A percentile compares a stretch with the other conserved stretches of the same genome.
These are phyloP conservation scores for Vicia sativa DNA, from an alignment of 306 rosid species.

Conservation along the genomic window DNA sequence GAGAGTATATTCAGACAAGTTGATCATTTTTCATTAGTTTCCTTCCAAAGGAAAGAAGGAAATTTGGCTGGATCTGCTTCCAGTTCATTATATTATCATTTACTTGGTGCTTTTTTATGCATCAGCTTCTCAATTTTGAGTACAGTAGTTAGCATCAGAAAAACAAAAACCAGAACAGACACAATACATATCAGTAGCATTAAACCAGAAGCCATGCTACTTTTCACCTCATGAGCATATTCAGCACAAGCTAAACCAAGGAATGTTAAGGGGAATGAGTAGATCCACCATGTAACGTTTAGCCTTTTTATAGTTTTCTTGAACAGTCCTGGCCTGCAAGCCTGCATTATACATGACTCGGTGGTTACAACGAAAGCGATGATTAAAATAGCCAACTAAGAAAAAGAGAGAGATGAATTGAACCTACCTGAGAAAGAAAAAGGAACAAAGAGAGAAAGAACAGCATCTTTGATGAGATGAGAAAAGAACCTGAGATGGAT, in stretches of 20 bases:
- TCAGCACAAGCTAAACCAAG: slow-evolving; percentile 53
- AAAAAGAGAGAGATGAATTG: background rate
- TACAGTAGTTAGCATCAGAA: slow-evolving; percentile 47
- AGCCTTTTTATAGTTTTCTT: slow-evolving; percentile 56
- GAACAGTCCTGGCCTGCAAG: slow-evolving; percentile 56
- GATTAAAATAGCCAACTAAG: background rate
- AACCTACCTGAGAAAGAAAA: slow-evolving; percentile 51
- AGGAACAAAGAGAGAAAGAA: slow-evolving; percentile 61
- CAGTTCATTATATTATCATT: slow-evolving; percentile 6
- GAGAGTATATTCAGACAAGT: background rate
- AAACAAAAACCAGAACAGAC: slow-evolving; percentile 47
- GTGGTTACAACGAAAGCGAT: background rate
- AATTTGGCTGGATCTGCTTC: background rate
- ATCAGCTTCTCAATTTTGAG: slow-evolving; percentile 42
- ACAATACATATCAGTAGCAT: slow-evolving; percentile 44
- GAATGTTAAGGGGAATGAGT: slow-evolving; percentile 55
- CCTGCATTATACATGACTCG: slow-evolving; percentile 24
- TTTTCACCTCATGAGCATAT: slow-evolving; percentile 46
- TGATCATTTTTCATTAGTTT: background rate
- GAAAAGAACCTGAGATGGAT: slow-evolving; percentile 47
- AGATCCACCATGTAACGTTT: slow-evolving; percentile 52
- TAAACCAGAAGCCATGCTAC: slow-evolving; percentile 36
- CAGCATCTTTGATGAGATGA: slow-evolving; percentile 54
- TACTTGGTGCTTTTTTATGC: slow-evolving; percentile 27
- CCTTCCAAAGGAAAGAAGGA: background rate